Evolutionary conservation across 2,329 filamentous ascomycete species (phyloP).

Genomic region (Sporothrix curviconia): DNA sequence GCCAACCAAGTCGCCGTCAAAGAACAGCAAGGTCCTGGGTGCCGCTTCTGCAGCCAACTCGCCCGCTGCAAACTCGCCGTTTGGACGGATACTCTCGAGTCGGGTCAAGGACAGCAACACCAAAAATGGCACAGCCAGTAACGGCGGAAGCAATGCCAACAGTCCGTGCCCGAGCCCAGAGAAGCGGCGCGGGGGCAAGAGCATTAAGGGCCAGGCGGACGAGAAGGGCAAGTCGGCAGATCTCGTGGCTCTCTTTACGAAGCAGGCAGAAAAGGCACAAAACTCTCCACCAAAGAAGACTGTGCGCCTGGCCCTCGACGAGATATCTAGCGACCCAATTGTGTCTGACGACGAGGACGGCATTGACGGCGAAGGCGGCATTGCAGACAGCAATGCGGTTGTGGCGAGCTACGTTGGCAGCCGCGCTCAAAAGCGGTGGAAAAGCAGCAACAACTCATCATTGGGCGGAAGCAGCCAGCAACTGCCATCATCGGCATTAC

Average conservation of each 20-base stretch:
- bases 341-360: constrained; percentile 44
- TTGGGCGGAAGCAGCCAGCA: constrained; percentile 1
- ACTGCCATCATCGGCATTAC: background rate
- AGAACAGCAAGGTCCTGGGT: constrained; percentile 17
- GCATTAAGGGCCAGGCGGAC: constrained; percentile 29
- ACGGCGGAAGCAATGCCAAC: constrained; percentile 13
- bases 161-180: constrained; percentile 40
- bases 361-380: constrained; percentile 45
- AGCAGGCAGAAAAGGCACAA: constrained; percentile 47
- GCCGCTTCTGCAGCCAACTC: constrained; percentile 11
- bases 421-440: constrained; percentile 48
- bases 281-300: constrained; percentile 26
- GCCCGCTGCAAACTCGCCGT: background rate
- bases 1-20: constrained; percentile 9
- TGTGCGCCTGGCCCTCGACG: background rate
- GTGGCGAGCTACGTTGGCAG: constrained; percentile 49
- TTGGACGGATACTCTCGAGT: constrained; percentile 13
- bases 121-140: constrained; percentile 11
- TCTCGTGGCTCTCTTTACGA: constrained; percentile 54
- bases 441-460: constrained; percentile 22
- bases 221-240: constrained; percentile 51
- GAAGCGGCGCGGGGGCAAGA: constrained; percentile 26
- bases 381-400: constrained; percentile 44
- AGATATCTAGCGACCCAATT: constrained; percentile 25
- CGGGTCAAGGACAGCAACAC: constrained; percentile 9